These are phyloP conservation scores for Neltuma alba DNA, from an alignment of 306 rosid genomes.

Conservation along the genomic window DNA sequence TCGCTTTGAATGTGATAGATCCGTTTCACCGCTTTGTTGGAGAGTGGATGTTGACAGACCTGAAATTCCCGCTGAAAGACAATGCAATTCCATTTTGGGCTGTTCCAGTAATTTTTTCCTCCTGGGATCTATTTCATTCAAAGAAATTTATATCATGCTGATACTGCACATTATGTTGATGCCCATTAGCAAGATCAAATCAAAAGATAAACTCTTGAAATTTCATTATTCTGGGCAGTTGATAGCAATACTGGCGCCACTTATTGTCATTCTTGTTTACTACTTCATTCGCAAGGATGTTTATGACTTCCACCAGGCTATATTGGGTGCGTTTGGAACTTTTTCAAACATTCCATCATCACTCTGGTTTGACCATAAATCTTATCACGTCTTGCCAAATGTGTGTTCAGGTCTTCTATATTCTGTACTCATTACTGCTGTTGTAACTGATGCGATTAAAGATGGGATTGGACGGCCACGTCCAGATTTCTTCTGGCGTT, in stretches of 20 bases:
- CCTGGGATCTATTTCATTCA: not conserved
- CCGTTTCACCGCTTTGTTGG: constrained; percentile 91
- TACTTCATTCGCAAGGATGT: constrained; percentile 72
- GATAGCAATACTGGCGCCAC: constrained; percentile 61
- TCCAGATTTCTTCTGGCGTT: constrained; percentile 94
- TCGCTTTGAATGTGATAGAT: constrained; percentile 61
- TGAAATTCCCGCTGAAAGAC: constrained; percentile 65
- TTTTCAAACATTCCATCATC: not conserved
- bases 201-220: constrained; percentile 19
- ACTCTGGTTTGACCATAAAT: not conserved
- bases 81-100: constrained; percentile 84
- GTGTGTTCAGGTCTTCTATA: constrained; percentile 69
- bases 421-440: constrained; percentile 71
- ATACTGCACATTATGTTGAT: constrained; percentile 5
- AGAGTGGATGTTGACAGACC: constrained; percentile 70
- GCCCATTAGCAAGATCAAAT: not conserved
- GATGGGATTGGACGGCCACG: constrained; percentile 90
- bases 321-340: constrained; percentile 52
- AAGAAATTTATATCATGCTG: not conserved
- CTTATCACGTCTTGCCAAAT: constrained; percentile 12
- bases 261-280: constrained; percentile 50
- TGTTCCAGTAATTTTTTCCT: constrained; percentile 65
- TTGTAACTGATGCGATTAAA: constrained; percentile 79
- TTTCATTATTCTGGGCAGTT: constrained; percentile 50
- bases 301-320: constrained; percentile 83